phyloP scores from a whole-genome alignment of 148 eudicot species.

The Rhododendron molle region DNA sequence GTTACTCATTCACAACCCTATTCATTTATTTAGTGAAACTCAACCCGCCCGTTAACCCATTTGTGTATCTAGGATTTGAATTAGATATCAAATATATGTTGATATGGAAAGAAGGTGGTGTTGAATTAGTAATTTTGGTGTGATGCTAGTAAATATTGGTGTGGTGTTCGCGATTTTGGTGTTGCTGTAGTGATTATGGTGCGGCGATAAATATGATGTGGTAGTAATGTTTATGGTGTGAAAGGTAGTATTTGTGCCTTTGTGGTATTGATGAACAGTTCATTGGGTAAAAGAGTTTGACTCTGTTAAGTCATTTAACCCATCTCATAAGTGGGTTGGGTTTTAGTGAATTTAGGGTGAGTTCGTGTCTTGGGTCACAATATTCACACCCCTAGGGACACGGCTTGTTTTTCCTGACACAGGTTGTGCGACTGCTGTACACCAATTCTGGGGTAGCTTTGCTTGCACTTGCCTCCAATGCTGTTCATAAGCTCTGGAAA shows the following conservation, averaged over 20 bases:
- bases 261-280: background rate
- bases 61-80: background rate
- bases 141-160: background rate
- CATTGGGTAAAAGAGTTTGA: background rate
- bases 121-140: background rate
- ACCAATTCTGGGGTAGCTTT: slow-evolving; percentile 60
- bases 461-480: slow-evolving; percentile 53
- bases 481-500: slow-evolving; percentile 67
- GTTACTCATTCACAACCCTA: background rate
- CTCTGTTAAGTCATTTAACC: background rate
- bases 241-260: background rate
- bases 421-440: slow-evolving; percentile 58
- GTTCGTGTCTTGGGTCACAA: background rate
- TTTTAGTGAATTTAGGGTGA: background rate
- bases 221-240: background rate
- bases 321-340: background rate
- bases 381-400: background rate
- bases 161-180: background rate
- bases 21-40: background rate
- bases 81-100: background rate
- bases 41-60: background rate
- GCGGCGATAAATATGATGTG: background rate
- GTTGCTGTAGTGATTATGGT: background rate
- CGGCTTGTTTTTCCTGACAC: slow-evolving; percentile 8
- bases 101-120: background rate